phyloP scores from a whole-genome alignment of 2,329 filamentous ascomycete genomes.

The Trichophyton benhamiae region DNA sequence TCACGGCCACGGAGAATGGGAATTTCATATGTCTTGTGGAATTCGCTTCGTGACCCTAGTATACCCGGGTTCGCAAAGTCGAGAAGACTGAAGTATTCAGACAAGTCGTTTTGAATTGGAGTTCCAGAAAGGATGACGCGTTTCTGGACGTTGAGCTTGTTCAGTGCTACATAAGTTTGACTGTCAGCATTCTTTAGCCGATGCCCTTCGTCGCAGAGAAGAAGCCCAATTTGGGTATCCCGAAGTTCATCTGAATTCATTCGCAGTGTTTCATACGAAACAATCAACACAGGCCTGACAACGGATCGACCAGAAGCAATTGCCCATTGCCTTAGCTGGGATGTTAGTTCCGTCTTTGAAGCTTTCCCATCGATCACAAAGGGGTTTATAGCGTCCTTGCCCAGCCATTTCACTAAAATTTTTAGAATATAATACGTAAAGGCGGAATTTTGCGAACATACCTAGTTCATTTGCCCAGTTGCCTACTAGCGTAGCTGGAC shows the following conservation, averaged over 20 bases:
- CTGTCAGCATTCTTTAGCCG: slow-evolving; percentile 93
- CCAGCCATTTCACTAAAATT: slow-evolving; percentile 70
- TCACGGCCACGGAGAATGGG: slow-evolving; percentile 87
- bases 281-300: slow-evolving; percentile 85
- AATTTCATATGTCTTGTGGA: slow-evolving; percentile 85
- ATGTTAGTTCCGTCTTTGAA: slow-evolving; percentile 80
- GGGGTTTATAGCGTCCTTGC: slow-evolving; percentile 75
- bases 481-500: slow-evolving; percentile 86
- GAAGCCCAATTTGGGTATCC: slow-evolving; percentile 76
- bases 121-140: slow-evolving; percentile 93
- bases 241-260: slow-evolving; percentile 83
- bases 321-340: slow-evolving; percentile 88
- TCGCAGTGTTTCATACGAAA: slow-evolving; percentile 91
- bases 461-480: slow-evolving; percentile 94
- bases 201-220: slow-evolving; percentile 94
- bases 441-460: slow-evolving; percentile 16
- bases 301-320: slow-evolving; percentile 81
- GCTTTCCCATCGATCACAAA: slow-evolving; percentile 97
- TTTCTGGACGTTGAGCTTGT: slow-evolving; percentile 76
- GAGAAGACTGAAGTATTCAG: slow-evolving; percentile 90
- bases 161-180: slow-evolving; percentile 84
- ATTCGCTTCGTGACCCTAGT: slow-evolving; percentile 76
- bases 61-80: slow-evolving; percentile 94
- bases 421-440: slow-evolving; percentile 13
- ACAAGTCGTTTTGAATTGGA: slow-evolving; percentile 96